Base-by-base conservation (phyloP, 2,329 filamentous ascomycete species). In the Apiospora malaysiana region DNA sequence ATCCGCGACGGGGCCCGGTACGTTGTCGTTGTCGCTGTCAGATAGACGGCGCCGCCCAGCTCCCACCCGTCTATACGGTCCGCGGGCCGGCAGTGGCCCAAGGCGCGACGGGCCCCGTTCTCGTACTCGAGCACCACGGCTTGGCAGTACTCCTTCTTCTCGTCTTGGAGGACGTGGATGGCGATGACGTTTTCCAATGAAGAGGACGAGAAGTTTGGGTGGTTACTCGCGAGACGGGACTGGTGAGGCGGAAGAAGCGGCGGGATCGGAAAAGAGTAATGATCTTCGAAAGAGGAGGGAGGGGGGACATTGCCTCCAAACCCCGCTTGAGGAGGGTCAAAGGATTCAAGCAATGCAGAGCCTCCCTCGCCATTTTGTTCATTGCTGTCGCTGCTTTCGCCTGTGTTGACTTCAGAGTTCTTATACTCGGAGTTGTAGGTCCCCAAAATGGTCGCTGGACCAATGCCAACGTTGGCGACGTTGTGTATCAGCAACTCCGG, bases 101-200 rank as follows among this genome's bases (percentile, higher is more conserved):
- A 21, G 2, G 69, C 69, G 10, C 69, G 69, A n/a, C 46, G 63
- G 27, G 65, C 65, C n/a, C 69, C 69, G 42, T 70, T 68, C 25
- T 27, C 49, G 69, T 70, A 70, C 23, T 59, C 46, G 27, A 70
- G 42, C 40, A 68, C 12, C 12, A 68, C 45, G 45, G 56, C 69
- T n/a, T 37, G 18, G 63, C 69, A 70, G 25, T 49, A 23, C n/a
- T 43, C 6, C 23, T 18, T 16, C 25, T 3, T 18, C 49, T 10
- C n/a, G 16, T 4, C 2, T 5, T 14, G 14, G 51, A 59, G 51
- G 51, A 59, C 51, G 3, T 59, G 51, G 7, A 59, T 16, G 27
- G 18, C 27, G 51, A 27, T 37, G 51, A 37, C 25, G 7, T 37
- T 37, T 16, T 59, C 51, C 18, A 59, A 18, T 7, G 51, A 27